Percentiles rank a stretch among this genome's conserved stretches.
Evolutionary conservation across 257 asterid genomes (phyloP).

Genomic region (Rehmannia glutinosa): DNA sequence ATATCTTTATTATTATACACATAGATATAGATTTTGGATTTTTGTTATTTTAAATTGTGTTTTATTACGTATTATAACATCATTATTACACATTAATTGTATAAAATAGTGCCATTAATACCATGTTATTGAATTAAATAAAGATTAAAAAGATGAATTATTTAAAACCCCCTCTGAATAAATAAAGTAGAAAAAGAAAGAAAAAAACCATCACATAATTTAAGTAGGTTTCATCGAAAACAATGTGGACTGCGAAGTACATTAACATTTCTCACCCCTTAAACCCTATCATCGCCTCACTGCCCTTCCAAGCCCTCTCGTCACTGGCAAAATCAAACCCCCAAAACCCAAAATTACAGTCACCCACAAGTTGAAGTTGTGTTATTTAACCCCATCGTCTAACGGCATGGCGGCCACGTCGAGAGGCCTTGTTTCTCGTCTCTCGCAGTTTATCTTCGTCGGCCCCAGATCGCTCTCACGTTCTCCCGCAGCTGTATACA

Average conservation of each 20-base stretch:
- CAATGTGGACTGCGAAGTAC: neutral
- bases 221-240: neutral
- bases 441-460: slow-evolving; percentile 32
- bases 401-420: slow-evolving; percentile 50
- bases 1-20: too few relatives aligned
- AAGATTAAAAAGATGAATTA: too few relatives aligned
- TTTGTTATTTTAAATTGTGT: too few relatives aligned
- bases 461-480: slow-evolving; percentile 25
- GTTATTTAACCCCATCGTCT: neutral
- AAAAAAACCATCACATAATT: too few relatives aligned
- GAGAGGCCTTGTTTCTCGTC: slow-evolving; percentile 57
- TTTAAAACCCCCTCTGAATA: too few relatives aligned
- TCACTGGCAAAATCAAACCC: slow-evolving; percentile 16
- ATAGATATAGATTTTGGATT: too few relatives aligned
- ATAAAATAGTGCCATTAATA: too few relatives aligned
- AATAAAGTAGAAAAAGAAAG: too few relatives aligned
- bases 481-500: slow-evolving; percentile 4
- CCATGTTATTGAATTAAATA: too few relatives aligned
- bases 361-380: neutral
- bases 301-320: neutral
- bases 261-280: slow-evolving; percentile 3
- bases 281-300: slow-evolving; percentile 8
- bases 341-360: neutral
- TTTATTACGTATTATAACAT: too few relatives aligned
- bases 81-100: too few relatives aligned